Conservation (phyloP, 108 stramenopile species). For the Discostella pseudostelligera region DNA sequence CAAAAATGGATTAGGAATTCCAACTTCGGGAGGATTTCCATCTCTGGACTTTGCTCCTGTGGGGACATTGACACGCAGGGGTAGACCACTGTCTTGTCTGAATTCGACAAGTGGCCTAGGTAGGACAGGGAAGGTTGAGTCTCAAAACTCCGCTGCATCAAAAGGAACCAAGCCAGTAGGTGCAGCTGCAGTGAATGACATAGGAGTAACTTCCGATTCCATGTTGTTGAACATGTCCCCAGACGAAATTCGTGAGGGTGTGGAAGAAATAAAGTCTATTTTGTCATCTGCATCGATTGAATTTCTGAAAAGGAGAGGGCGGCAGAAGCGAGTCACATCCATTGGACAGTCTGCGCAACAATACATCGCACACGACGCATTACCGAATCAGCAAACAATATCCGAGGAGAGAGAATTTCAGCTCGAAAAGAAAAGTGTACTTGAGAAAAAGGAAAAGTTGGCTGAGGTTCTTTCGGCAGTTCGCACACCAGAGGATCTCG, state of each 20-base stretch:
- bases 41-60: constrained; percentile 45
- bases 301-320: constrained; percentile 59
- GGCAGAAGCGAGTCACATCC: constrained; percentile 20
- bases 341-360: constrained; percentile 17
- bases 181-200: not conserved
- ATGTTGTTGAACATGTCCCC: constrained; percentile 71
- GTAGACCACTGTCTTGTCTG: constrained; percentile 6
- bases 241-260: constrained; percentile 58
- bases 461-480: constrained; percentile 63
- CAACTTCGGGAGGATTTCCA: constrained; percentile 47
- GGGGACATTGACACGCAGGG: constrained; percentile 43
- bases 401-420: constrained; percentile 21
- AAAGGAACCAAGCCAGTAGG: constrained; percentile 3
- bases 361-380: not conserved
- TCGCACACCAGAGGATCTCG: constrained; percentile 74
- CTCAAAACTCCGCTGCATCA: not conserved
- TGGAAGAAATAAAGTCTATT: constrained; percentile 57
- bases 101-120: constrained; percentile 5
- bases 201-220: constrained; percentile 45
- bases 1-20: constrained; percentile 5
- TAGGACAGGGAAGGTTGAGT: not conserved
- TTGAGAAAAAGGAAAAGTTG: constrained; percentile 59
- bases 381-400: not conserved
- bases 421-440: constrained; percentile 29
- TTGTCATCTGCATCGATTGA: constrained; percentile 67